A percentile compares a stretch with the other conserved stretches of the same genome.
Conservation (phyloP, 2,329 filamentous ascomycete species). For the Botrytis elliptica region DNA sequence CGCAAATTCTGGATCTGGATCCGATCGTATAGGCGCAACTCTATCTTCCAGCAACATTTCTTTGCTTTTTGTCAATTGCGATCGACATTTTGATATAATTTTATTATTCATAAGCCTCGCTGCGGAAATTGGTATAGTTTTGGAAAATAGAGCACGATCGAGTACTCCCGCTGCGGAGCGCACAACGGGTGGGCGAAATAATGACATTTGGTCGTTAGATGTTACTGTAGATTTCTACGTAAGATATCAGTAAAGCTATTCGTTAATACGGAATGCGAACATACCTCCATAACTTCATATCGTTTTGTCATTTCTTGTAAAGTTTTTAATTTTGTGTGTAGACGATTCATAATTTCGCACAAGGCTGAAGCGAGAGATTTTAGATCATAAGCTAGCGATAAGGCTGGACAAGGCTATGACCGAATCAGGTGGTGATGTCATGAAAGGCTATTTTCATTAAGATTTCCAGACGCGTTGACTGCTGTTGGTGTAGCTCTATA, state of each 20-base stretch:
- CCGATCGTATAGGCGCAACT: constrained; percentile 59
- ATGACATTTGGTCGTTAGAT: constrained; percentile 47
- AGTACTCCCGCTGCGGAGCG: constrained; percentile 66
- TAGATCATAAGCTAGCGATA: constrained; percentile 9
- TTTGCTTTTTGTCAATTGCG: constrained; percentile 60
- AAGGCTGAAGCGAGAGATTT: constrained; percentile 13
- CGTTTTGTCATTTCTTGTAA: constrained; percentile 19
- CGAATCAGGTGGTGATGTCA: constrained; percentile 18
- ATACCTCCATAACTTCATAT: constrained; percentile 36
- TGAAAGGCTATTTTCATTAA: constrained; percentile 24
- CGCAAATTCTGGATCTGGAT: constrained; percentile 57
- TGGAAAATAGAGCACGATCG: constrained; percentile 80
- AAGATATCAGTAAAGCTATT: constrained; percentile 8
- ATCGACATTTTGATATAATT: constrained; percentile 70
- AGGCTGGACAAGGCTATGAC: constrained; percentile 1
- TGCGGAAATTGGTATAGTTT: constrained; percentile 72
- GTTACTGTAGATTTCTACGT: constrained; percentile 27
- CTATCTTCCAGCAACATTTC: constrained; percentile 67
- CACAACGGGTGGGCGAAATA: constrained; percentile 77
- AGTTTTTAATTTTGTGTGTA: constrained; percentile 10
- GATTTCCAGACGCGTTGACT: background rate
- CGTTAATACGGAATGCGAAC: background rate
- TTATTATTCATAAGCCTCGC: constrained; percentile 74
- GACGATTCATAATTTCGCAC: constrained; percentile 17
- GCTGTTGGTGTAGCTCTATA: background rate